A percentile compares a stretch with the other conserved stretches of the same genome.
Conservation (phyloP, 2,329 filamentous ascomycete genomes). For the Beauveria australis region DNA sequence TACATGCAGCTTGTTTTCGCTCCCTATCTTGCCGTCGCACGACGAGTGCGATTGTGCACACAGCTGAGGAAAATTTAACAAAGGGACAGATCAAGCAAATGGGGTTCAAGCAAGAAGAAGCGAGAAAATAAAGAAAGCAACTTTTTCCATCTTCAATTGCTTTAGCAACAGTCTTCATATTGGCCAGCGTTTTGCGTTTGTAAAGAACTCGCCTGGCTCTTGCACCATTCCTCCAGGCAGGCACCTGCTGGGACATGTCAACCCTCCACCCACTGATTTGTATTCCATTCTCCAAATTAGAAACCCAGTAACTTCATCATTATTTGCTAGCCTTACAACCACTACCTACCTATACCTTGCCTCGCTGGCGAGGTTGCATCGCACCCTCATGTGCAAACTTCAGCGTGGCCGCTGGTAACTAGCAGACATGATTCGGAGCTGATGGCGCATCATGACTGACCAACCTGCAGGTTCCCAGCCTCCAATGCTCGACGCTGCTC, state of each 20-base stretch:
- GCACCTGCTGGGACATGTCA: not conserved
- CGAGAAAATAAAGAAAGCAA: too few species aligned
- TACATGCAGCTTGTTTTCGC: too few species aligned
- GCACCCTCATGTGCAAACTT: not conserved
- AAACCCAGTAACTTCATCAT: too few species aligned
- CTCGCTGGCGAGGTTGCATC: conserved; percentile 5
- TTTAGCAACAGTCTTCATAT: too few species aligned
- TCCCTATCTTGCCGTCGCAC: too few species aligned
- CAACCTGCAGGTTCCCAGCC: not conserved
- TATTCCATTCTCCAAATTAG: not conserved
- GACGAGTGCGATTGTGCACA: too few species aligned
- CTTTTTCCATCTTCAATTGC: too few species aligned
- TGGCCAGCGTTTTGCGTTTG: not conserved
- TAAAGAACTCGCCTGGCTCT: not conserved
- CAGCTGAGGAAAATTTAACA: too few species aligned
- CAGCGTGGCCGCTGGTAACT: not conserved
- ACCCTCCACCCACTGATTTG: not conserved
- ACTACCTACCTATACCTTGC: not conserved
- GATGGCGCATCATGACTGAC: not conserved
- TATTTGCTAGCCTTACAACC: not conserved
- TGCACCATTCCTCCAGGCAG: not conserved
- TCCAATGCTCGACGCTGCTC: not conserved
- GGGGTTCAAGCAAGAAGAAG: too few species aligned
- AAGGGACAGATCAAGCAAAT: too few species aligned
- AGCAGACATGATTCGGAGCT: not conserved